These are phyloP conservation scores for Acer yangbiense DNA, from an alignment of 345 rosid genomes.

Conservation along the genomic window DNA sequence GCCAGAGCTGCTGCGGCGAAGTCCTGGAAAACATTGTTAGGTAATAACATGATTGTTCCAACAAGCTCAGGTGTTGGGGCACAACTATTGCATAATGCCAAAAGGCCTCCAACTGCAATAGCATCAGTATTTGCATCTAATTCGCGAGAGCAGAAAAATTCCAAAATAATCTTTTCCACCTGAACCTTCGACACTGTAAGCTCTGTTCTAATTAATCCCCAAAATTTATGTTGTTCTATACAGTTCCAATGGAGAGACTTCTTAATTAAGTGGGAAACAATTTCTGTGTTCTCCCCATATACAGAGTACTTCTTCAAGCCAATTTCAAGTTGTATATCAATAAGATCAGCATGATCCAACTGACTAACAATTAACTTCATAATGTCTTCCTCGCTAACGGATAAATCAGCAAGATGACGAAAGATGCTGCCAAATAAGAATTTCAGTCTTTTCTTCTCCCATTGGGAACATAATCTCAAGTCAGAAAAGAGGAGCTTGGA, in stretches of 20 bases:
- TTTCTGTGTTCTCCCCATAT: slow-evolving; percentile 42
- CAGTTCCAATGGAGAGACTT: slow-evolving; percentile 45
- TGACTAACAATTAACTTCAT: slow-evolving; percentile 39
- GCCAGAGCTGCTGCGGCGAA: slow-evolving; percentile 47
- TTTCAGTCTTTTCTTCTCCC: slow-evolving; percentile 34
- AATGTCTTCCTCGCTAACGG: slow-evolving; percentile 26
- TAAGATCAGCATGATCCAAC: slow-evolving; percentile 47
- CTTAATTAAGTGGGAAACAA: slow-evolving; percentile 36
- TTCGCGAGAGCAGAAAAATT: slow-evolving; percentile 37
- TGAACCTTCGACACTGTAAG: slow-evolving; percentile 39
- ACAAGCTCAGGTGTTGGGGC: slow-evolving; percentile 54
- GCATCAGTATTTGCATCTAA: slow-evolving; percentile 41
- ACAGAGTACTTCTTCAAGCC: slow-evolving; percentile 42
- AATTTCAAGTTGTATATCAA: slow-evolving; percentile 45
- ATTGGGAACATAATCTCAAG: slow-evolving; percentile 34
- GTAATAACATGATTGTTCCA: slow-evolving; percentile 44
- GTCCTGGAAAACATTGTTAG: slow-evolving; percentile 41
- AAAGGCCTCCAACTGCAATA: slow-evolving; percentile 51
- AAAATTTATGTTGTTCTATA: slow-evolving; percentile 53
- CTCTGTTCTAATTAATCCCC: slow-evolving; percentile 58
- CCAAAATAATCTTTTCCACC: slow-evolving; percentile 48
- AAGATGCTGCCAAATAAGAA: slow-evolving; percentile 33
- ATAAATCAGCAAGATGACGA: slow-evolving; percentile 46
- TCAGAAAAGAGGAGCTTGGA: slow-evolving; percentile 38
- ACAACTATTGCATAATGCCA: slow-evolving; percentile 38